These are phyloP conservation scores for Lactarius pseudohatsudake DNA, from an alignment of 768 basidiomycete genomes.

Conservation along the genomic window DNA sequence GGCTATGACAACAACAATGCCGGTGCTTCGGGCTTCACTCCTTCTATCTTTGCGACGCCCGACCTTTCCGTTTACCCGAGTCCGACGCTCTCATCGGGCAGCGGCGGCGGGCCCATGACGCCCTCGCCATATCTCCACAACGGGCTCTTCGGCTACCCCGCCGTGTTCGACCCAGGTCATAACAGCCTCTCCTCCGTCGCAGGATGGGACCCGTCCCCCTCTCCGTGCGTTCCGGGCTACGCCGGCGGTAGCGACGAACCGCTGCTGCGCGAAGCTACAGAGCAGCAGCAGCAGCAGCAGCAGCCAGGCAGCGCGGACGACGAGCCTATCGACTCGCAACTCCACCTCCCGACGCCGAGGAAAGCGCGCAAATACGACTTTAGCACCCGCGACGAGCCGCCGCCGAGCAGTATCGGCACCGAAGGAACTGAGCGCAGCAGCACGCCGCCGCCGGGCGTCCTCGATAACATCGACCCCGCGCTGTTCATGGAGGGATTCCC, in stretches of 20 bases:
- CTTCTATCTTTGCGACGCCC: slow-evolving; percentile 20
- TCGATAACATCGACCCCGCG: slow-evolving; percentile 23
- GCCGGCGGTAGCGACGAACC: background rate
- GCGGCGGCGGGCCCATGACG: slow-evolving; percentile 19
- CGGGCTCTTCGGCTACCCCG: slow-evolving; percentile 24
- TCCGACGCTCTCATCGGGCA: slow-evolving; percentile 23
- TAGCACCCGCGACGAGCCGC: background rate
- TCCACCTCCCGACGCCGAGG: slow-evolving; percentile 8
- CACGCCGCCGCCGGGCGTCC: background rate
- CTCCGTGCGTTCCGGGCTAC: slow-evolving; percentile 7
- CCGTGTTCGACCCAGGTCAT: slow-evolving; percentile 20
- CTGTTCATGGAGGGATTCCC: slow-evolving; percentile 13
- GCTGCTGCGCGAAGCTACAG: background rate
- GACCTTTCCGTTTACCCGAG: slow-evolving; percentile 24
- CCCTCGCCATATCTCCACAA: slow-evolving; percentile 20
- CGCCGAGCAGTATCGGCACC: background rate
- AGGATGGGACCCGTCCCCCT: slow-evolving; percentile 15
- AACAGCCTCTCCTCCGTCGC: slow-evolving; percentile 8
- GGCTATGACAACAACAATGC: background rate
- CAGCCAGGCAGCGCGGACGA: background rate
- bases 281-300: background rate
- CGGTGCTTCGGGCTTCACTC: background rate
- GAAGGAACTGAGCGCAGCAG: background rate
- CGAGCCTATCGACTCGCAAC: slow-evolving; percentile 1
- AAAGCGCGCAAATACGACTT: background rate